Conservation (phyloP, 331 rosid genomes). For the Stylosanthes scabra region DNA sequence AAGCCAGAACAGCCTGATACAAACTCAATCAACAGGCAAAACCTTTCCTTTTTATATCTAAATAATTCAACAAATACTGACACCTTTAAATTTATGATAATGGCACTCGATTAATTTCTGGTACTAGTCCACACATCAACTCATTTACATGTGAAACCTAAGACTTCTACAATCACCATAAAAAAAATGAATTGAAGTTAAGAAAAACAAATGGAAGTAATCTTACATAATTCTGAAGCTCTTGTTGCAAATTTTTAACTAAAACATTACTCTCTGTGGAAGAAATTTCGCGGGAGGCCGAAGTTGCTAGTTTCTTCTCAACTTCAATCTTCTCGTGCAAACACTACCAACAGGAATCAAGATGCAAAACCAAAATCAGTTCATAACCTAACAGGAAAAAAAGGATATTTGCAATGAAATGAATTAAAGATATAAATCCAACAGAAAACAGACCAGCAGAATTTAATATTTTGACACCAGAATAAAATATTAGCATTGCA, state of each 20-base stretch:
- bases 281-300: conserved; percentile 62
- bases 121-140: conserved; percentile 34
- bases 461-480: conserved; percentile 25
- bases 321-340: conserved; percentile 77
- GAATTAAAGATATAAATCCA: conserved; percentile 21
- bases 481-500: conserved; percentile 27
- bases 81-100: conserved; percentile 16
- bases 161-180: conserved; percentile 26
- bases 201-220: conserved; percentile 31
- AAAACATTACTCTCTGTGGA: conserved; percentile 53
- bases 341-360: conserved; percentile 62
- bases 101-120: conserved; percentile 1
- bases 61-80: conserved; percentile 28
- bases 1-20: conserved; percentile 19
- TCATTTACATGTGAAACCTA: conserved; percentile 28
- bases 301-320: conserved; percentile 75
- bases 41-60: not conserved
- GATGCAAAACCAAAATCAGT: conserved; percentile 7
- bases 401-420: conserved; percentile 15
- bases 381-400: conserved; percentile 28
- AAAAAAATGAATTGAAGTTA: conserved; percentile 5
- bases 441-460: conserved; percentile 30
- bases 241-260: conserved; percentile 87
- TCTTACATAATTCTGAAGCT: conserved; percentile 84
- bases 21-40: not conserved